Conservation (phyloP, 805 yeast genomes). For the Zygoascus ofunaensis region DNA sequence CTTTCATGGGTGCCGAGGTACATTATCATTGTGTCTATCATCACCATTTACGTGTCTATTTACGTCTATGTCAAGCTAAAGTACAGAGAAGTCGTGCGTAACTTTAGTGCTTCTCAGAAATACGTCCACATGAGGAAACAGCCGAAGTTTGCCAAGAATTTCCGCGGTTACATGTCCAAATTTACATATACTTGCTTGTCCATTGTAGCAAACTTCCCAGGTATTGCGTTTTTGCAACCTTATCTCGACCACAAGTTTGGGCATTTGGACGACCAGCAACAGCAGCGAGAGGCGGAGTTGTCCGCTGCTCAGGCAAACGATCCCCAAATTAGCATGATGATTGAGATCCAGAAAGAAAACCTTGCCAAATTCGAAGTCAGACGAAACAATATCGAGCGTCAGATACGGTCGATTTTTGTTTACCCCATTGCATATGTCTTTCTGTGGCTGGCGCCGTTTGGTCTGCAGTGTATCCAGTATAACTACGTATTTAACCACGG, state of each 20-base stretch:
- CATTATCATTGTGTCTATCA: conserved; percentile 50
- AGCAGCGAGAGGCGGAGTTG: neutral
- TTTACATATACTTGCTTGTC: neutral
- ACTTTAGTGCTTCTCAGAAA: conserved; percentile 25
- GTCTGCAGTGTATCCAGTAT: conserved; percentile 51
- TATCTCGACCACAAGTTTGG: neutral
- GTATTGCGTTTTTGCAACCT: conserved; percentile 13
- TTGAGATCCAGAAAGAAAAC: conserved; percentile 47
- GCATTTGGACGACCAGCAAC: neutral
- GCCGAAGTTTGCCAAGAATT: neutral
- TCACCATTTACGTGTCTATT: conserved; percentile 57
- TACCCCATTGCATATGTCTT: conserved; percentile 77
- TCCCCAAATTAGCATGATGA: conserved; percentile 11
- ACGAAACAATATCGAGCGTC: conserved; percentile 60
- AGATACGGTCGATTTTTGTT: conserved; percentile 69
- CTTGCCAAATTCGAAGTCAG: conserved; percentile 53
- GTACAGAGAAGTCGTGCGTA: conserved; percentile 21
- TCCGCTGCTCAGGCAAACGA: conserved; percentile 6
- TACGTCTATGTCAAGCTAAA: conserved; percentile 53
- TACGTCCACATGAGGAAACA: conserved; percentile 2
- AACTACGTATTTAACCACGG: conserved; percentile 39
- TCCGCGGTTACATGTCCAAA: neutral
- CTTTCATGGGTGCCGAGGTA: conserved; percentile 80
- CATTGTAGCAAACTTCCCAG: conserved; percentile 14
- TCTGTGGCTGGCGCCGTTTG: conserved; percentile 75